phyloP scores from a whole-genome alignment of 345 rosid species.

The Durio zibethinus region DNA sequence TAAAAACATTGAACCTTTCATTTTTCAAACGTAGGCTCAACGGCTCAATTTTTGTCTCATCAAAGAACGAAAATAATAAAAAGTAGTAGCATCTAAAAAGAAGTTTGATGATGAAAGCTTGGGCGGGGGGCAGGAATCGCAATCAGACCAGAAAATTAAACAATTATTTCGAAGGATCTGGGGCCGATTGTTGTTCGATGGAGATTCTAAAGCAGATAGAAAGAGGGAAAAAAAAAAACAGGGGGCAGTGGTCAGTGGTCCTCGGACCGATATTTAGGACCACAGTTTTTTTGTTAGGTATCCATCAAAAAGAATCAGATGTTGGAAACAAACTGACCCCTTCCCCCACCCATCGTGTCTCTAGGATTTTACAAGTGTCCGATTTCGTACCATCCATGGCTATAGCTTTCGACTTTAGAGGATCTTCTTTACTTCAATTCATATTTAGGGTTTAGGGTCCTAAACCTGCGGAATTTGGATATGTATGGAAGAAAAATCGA shows the following conservation, averaged over 20 bases:
- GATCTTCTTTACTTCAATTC: too few species aligned
- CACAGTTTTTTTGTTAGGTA: conserved; percentile 28
- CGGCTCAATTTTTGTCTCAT: background rate
- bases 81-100: background rate
- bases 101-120: background rate
- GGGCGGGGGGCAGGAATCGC: background rate
- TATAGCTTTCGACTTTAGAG: background rate
- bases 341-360: background rate
- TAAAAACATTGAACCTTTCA: too few species aligned
- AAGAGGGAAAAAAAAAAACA: too few species aligned
- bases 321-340: background rate
- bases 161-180: conserved; percentile 21
- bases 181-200: conserved; percentile 12
- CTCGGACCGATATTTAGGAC: conserved; percentile 2
- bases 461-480: too few species aligned
- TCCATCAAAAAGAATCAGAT: conserved; percentile 5
- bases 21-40: background rate
- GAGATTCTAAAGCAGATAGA: background rate
- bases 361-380: background rate
- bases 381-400: background rate
- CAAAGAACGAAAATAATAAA: background rate
- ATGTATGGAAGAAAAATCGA: too few species aligned
- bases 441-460: too few species aligned
- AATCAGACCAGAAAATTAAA: conserved; percentile 23
- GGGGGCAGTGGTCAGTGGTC: background rate